phyloP scores from a whole-genome alignment of 2,329 filamentous ascomycete species.

The Neophaeococcomyces aloes region DNA sequence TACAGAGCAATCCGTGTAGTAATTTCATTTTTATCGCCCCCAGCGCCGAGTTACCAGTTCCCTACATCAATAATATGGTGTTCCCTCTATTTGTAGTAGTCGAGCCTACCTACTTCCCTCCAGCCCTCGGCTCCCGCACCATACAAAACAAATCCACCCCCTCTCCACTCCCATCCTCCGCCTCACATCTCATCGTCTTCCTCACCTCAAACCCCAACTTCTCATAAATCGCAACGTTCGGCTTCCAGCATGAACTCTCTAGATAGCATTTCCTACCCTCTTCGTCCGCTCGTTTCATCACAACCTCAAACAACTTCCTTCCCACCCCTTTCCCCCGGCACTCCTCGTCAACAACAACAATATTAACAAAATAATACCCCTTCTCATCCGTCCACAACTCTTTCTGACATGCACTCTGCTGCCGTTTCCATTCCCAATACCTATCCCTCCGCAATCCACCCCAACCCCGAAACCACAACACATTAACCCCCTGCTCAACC shows the following conservation, averaged over 20 bases:
- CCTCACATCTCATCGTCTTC: slow-evolving; percentile 51
- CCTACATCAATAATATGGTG: too few species aligned
- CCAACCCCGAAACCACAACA: slow-evolving; percentile 52
- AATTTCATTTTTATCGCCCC: too few species aligned
- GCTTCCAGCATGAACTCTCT: slow-evolving; percentile 57
- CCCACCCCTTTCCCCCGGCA: slow-evolving; percentile 59
- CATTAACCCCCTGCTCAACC: slow-evolving; percentile 55
- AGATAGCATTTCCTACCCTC: slow-evolving; percentile 58
- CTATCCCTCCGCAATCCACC: slow-evolving; percentile 57
- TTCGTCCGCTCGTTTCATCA: slow-evolving; percentile 52
- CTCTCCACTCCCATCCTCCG: slow-evolving; percentile 48
- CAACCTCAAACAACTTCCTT: slow-evolving; percentile 51
- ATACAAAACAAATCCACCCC: slow-evolving; percentile 38
- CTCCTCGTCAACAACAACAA: slow-evolving; percentile 57
- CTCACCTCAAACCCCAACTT: slow-evolving; percentile 56
- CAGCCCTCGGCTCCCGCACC: slow-evolving; percentile 16
- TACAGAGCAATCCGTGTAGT: too few species aligned
- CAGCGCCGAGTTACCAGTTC: too few species aligned
- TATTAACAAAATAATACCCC: slow-evolving; percentile 69
- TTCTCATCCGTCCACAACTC: slow-evolving; percentile 54
- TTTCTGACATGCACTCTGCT: slow-evolving; percentile 51
- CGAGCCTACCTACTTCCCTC: too few species aligned
- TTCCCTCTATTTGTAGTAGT: too few species aligned
- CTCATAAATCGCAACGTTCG: slow-evolving; percentile 62
- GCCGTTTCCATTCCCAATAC: slow-evolving; percentile 63